Conservation (phyloP, 768 basidiomycete genomes). For the Mycena kentingensis region DNA sequence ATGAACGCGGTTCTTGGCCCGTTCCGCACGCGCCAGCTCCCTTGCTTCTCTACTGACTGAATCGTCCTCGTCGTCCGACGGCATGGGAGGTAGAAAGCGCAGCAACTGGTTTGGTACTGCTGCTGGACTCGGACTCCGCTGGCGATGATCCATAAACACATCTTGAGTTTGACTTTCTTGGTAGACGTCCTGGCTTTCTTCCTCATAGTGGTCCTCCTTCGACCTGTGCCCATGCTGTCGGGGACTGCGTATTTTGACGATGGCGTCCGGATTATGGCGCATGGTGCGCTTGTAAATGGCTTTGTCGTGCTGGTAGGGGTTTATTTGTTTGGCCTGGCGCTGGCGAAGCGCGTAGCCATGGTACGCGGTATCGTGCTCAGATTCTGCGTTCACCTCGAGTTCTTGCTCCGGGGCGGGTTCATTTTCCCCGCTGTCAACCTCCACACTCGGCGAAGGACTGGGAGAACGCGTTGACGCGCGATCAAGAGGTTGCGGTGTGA, state of each 20-base stretch:
- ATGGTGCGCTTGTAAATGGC: constrained; percentile 53
- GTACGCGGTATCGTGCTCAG: constrained; percentile 16
- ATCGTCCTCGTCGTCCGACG: constrained; percentile 15
- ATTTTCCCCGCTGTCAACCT: too few species aligned
- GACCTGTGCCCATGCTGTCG: constrained; percentile 28
- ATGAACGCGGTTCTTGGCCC: background rate
- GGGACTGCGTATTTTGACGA: constrained; percentile 52
- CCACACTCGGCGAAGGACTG: constrained; percentile 18
- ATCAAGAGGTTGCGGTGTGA: background rate
- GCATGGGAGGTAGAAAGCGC: background rate
- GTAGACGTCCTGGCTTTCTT: constrained; percentile 14
- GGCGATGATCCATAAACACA: too few species aligned
- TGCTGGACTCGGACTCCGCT: background rate
- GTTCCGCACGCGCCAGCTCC: background rate
- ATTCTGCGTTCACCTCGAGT: background rate
- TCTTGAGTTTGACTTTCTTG: constrained; percentile 30
- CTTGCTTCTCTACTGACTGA: constrained; percentile 4
- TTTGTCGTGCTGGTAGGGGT: constrained; percentile 64
- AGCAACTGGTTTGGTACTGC: background rate
- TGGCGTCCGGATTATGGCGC: constrained; percentile 62
- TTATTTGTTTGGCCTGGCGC: constrained; percentile 56
- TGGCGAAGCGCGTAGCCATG: constrained; percentile 55
- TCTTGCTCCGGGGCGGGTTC: constrained; percentile 14
- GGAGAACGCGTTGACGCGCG: too few species aligned
- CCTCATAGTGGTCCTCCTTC: constrained; percentile 32